Base-by-base conservation (phyloP, 108 stramenopile species). In the Skeletonema potamos region DNA sequence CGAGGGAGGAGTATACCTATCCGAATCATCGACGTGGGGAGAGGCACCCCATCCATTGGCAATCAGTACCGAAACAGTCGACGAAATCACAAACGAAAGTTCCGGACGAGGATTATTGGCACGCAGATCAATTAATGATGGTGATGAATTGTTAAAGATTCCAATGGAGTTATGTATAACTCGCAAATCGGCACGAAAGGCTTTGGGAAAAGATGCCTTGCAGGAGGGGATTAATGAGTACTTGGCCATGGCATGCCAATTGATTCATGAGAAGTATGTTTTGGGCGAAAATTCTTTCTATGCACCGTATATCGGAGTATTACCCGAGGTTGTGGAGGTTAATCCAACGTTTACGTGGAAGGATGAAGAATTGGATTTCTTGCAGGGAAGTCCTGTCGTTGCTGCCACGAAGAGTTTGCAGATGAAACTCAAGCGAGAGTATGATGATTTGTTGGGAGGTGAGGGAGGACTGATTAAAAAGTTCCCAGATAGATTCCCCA, bases 41-140 rank as follows among this genome's bases (percentile, higher is more conserved):
- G 88, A 91, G 74, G 96, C 96, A 6, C 97, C 97, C 9, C 97
- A 98, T 77, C 90, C 94, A n/a, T 74, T 98, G 72, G 96, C 95
- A 6, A 91, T 98, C 62, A 86, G 88, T 60, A 96, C 93, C 24
- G 88, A 94, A 68, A 98, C 97, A 10, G 77, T 83, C 22, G 96
- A 98, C 73, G 96, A 96, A 72, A 85, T 85, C 43, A 96, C 96
- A 5, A 94, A 95, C 62, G 97, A 98, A 74, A 85, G 86, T 13
- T 92, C 94, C 1, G 97, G 97, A 30, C 82, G 96, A 7, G 97
- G 97, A 32, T 66, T 98, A 51, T 65, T 98, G 39, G 92, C 96
- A 9, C 72, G 95, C 27, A 59, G 92, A 22, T 89, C 90, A 8
- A 91, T 98, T 39, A 96, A 94, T 63, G 89, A 96, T 55, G 97